These are phyloP conservation scores for Bonia amplexicaulis DNA, from an alignment of 176 grass and related monocot species.

Conservation along the genomic window DNA sequence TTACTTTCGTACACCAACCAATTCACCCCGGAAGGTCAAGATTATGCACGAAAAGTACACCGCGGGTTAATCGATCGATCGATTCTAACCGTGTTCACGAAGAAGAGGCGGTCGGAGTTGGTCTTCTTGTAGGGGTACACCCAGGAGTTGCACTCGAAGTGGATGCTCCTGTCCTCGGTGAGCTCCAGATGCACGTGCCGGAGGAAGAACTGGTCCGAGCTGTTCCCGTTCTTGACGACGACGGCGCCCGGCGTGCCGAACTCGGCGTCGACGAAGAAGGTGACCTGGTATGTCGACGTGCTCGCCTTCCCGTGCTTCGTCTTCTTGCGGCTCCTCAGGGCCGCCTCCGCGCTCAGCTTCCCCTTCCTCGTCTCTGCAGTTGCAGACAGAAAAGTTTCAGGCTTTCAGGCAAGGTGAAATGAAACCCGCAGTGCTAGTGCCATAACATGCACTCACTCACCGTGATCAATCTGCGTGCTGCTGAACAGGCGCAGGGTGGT, in stretches of 20 bases:
- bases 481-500: constrained; percentile 70
- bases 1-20: neutral
- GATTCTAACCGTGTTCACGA: constrained; percentile 55
- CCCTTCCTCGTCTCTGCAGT: constrained; percentile 55
- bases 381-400: neutral
- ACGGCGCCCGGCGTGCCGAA: constrained; percentile 75
- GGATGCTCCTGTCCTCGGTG: constrained; percentile 44
- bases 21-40: neutral
- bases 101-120: constrained; percentile 71
- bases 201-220: constrained; percentile 64
- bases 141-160: constrained; percentile 98
- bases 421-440: neutral
- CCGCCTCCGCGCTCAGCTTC: constrained; percentile 48
- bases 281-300: constrained; percentile 54
- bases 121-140: constrained; percentile 73
- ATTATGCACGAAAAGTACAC: neutral
- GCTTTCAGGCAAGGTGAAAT: neutral
- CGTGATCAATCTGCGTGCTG: constrained; percentile 55
- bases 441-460: constrained; percentile 13
- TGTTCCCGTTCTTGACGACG: constrained; percentile 50
- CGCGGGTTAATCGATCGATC: neutral
- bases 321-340: constrained; percentile 51
- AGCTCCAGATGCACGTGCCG: constrained; percentile 44
- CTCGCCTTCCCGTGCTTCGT: constrained; percentile 63
- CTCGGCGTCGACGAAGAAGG: constrained; percentile 34